phyloP scores from a whole-genome alignment of 2,329 filamentous ascomycete genomes.

The Dactylonectria estremocensis region DNA sequence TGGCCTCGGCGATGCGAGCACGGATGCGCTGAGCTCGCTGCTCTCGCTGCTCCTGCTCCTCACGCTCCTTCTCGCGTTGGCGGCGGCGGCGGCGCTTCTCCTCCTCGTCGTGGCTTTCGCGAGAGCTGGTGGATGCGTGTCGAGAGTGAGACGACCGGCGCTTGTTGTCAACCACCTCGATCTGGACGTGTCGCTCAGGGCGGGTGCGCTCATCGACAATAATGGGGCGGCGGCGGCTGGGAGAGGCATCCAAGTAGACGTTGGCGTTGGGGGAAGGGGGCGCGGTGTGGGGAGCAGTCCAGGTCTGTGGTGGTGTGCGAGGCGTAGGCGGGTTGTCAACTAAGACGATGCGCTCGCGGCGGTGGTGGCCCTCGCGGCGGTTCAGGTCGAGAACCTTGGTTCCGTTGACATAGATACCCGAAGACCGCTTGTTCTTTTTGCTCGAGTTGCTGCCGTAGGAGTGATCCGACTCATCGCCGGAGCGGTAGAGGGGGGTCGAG shows the following conservation, averaged over 20 bases:
- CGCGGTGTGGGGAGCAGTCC: slow-evolving; percentile 57
- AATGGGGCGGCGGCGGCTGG: slow-evolving; percentile 51
- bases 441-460: slow-evolving; percentile 51
- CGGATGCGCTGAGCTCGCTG: slow-evolving; percentile 47
- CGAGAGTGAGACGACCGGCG: slow-evolving; percentile 54
- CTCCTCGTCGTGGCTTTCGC: slow-evolving; percentile 51
- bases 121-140: slow-evolving; percentile 55
- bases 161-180: slow-evolving; percentile 55
- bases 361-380: slow-evolving; percentile 50
- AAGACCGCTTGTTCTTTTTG: slow-evolving; percentile 53
- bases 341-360: slow-evolving; percentile 61
- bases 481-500: slow-evolving; percentile 53
- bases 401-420: slow-evolving; percentile 57
- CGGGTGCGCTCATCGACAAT: slow-evolving; percentile 57
- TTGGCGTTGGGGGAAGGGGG: slow-evolving; percentile 56
- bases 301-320: slow-evolving; percentile 62
- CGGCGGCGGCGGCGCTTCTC: slow-evolving; percentile 45
- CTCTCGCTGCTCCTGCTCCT: slow-evolving; percentile 49
- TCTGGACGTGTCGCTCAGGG: slow-evolving; percentile 50
- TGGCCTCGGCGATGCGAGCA: slow-evolving; percentile 58
- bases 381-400: slow-evolving; percentile 54
- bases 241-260: slow-evolving; percentile 47
- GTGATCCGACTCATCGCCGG: slow-evolving; percentile 56
- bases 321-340: slow-evolving; percentile 63
- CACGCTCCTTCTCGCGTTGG: slow-evolving; percentile 47